Evolutionary conservation across 768 basidiomycete genomes (phyloP).

Genomic region (Pleurotus djamor): DNA sequence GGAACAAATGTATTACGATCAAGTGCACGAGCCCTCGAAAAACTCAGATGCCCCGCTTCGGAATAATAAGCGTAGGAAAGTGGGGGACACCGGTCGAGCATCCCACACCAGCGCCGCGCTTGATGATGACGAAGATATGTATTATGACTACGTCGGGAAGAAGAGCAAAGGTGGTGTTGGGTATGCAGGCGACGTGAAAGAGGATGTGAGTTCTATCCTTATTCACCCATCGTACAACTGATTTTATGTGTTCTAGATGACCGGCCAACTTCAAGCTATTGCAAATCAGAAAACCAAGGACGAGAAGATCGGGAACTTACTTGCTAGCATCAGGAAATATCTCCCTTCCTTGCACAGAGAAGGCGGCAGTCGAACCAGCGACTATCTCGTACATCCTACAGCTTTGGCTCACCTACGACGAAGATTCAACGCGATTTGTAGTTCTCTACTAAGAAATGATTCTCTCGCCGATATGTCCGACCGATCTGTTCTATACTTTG

Average conservation of each 20-base stretch:
- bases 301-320: conserved; percentile 63
- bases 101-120: conserved; percentile 17
- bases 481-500: conserved; percentile 79
- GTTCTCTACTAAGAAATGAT: conserved; percentile 85
- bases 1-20: conserved; percentile 67
- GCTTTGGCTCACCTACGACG: conserved; percentile 88
- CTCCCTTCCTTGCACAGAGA: conserved; percentile 78
- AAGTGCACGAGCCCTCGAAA: conserved; percentile 34
- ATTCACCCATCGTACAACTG: neutral
- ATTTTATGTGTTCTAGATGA: conserved; percentile 43
- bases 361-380: conserved; percentile 78
- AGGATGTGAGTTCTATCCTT: conserved; percentile 65
- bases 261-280: conserved; percentile 79
- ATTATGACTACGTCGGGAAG: conserved; percentile 46
- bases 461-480: conserved; percentile 95
- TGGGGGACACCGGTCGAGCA: conserved; percentile 16
- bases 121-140: conserved; percentile 55
- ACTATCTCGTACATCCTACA: conserved; percentile 91
- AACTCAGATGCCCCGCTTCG: conserved; percentile 30
- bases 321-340: conserved; percentile 74
- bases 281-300: conserved; percentile 75
- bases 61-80: conserved; percentile 46
- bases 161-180: conserved; percentile 81
- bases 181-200: conserved; percentile 80
- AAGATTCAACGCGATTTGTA: conserved; percentile 87